Conservation (phyloP, 139 green algal genomes). For the Raphidocelis subcapitata region DNA sequence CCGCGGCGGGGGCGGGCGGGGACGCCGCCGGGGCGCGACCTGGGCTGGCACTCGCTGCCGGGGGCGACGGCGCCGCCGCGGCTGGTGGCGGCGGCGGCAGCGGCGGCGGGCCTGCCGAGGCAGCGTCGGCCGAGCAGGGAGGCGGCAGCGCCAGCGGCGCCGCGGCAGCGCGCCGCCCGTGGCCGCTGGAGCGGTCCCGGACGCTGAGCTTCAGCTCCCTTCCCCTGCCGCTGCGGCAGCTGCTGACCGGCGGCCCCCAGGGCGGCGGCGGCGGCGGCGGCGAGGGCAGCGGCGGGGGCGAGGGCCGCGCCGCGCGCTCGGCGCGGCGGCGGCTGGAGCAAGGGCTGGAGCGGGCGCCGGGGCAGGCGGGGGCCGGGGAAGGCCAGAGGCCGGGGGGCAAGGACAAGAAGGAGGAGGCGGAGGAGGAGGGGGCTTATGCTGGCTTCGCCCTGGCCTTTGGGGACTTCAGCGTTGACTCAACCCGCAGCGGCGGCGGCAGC, state of each 20-base stretch:
- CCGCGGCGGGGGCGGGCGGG: no score
- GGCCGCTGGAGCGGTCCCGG: neutral
- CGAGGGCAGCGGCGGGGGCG: neutral
- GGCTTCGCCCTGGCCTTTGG: no score
- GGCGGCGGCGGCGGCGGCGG: no score
- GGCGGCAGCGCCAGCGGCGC: conserved; percentile 1
- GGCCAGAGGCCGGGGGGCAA: no score
- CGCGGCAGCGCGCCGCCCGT: neutral
- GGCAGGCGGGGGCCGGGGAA: no score
- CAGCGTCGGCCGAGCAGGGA: neutral
- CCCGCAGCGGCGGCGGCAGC: no score
- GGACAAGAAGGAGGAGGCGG: no score
- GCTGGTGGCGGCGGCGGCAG: conserved; percentile 4
- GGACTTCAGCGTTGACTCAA: no score
- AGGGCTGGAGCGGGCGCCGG: neutral
- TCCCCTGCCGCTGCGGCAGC: conserved; percentile 18
- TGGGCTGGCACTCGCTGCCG: no score
- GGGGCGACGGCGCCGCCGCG: no score
- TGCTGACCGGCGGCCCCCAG: conserved; percentile 14
- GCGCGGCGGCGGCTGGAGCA: neutral
- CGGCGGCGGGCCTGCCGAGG: neutral
- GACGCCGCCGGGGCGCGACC: no score
- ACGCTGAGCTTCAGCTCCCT: conserved; percentile 19
- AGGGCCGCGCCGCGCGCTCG: neutral
- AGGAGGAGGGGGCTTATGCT: no score